Evolutionary conservation across 106 monocot genomes (phyloP).

Genomic region (Acorus gramineus): DNA sequence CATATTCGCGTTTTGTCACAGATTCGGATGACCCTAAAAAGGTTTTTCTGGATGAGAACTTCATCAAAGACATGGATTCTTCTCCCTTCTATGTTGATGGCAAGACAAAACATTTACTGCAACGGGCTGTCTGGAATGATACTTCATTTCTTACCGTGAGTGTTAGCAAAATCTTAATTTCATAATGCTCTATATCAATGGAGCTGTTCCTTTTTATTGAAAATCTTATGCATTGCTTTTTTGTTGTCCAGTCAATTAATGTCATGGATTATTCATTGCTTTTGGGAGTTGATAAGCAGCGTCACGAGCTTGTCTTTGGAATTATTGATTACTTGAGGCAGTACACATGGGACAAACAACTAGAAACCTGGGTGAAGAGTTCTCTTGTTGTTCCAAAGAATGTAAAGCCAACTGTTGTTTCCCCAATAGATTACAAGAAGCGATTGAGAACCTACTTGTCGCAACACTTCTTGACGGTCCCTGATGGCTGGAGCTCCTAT

Average conservation of each 20-base stretch:
- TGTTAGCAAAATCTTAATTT: not conserved
- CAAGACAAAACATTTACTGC: conserved; percentile 61
- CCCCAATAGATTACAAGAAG: conserved; percentile 94
- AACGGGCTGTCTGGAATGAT: conserved; percentile 97
- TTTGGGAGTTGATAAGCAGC: conserved; percentile 79
- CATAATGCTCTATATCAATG: no score
- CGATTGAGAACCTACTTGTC: conserved; percentile 88
- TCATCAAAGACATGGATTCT: conserved; percentile 73
- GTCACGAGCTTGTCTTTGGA: conserved; percentile 77
- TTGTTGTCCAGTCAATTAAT: conserved; percentile 60
- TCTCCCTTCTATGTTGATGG: conserved; percentile 77
- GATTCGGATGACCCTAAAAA: conserved; percentile 29
- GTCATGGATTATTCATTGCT: conserved; percentile 99
- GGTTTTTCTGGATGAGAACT: conserved; percentile 83
- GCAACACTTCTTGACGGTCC: conserved; percentile 69
- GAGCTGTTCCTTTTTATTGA: no score
- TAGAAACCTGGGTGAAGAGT: conserved; percentile 86
- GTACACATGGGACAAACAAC: conserved; percentile 98
- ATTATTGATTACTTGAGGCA: conserved; percentile 97
- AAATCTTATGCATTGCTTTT: not conserved
- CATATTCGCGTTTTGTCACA: conserved; percentile 56
- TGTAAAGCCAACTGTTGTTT: conserved; percentile 73
- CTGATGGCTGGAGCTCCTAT: conserved; percentile 44
- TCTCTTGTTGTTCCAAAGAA: conserved; percentile 88
- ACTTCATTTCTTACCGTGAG: conserved; percentile 94